Evolutionary conservation across 768 basidiomycete species (phyloP), one percentile per base, ranked within the genome.

Genomic region (Macrolepiota dolichaula): DNA sequence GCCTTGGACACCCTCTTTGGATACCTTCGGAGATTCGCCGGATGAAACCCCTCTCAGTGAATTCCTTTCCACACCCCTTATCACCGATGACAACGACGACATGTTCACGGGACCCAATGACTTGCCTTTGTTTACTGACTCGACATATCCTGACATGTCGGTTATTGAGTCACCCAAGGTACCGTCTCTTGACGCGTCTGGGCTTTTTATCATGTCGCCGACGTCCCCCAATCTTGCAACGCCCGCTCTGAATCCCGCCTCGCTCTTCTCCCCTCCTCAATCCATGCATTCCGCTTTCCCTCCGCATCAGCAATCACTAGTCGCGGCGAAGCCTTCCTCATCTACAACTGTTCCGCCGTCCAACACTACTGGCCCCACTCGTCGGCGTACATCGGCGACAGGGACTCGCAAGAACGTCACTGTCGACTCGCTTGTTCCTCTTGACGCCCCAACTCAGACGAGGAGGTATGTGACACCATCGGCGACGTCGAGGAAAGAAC

Each of bases 361-460:
- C 46, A 6, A 19, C 67, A 13, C 60, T 66, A 47, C 64, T 27
- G 13, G 3, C 29, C 3, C 29, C 7, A 24, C 51, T 56, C 65
- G 52, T 64, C 80, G 74, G 25, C 74, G 76, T 44, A 64, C 57
- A 56, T 60, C 66, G 0, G 85, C 82, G 4, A 91, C 84, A 1
- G 88, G 88, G n/a, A 90, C 87, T 6, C 85, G 90, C 63, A 87
- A 85, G 71, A 87, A 88, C 70, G 74, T 87, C 40, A 84, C 80
- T 0, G 83, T 87, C 1, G 79, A 79, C 22, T 70, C 81, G 1
- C 81, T 92, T 36, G 82, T 93, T 11, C 82, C 88, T 12, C 65
- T 86, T 66, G 86, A 90, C 50, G 91, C 91, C 1, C 92, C 91
- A 0, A 89, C 87, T 6, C 92, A 93, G 68, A 44, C 79, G 1